phyloP scores from a whole-genome alignment of 768 basidiomycete genomes.

The Boletus rubroflammeus region DNA sequence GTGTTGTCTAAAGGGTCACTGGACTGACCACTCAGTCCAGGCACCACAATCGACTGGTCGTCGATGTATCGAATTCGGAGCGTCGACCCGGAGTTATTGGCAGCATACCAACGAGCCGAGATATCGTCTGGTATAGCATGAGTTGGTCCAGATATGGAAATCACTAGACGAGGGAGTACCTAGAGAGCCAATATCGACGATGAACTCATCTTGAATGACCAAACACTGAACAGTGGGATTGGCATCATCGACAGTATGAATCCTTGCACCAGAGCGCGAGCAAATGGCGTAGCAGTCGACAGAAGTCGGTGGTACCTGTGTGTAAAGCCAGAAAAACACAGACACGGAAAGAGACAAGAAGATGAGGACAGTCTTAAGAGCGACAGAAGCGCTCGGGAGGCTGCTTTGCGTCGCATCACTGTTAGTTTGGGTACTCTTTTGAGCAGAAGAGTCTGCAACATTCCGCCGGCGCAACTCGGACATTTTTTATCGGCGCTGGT shows the following conservation, averaged over 20 bases:
- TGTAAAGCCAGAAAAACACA: constrained; percentile 8
- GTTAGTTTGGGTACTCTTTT: background rate
- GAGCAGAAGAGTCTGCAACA: background rate
- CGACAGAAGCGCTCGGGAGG: background rate
- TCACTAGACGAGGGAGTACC: constrained; percentile 37
- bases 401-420: background rate
- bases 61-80: constrained; percentile 47
- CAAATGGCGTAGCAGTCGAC: constrained; percentile 57
- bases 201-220: constrained; percentile 47
- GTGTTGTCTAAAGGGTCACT: background rate
- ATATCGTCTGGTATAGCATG: constrained; percentile 37
- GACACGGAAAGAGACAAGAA: constrained; percentile 6
- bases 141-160: constrained; percentile 1
- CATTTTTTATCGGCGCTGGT: background rate
- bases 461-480: constrained; percentile 12
- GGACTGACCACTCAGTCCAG: constrained; percentile 65
- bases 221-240: constrained; percentile 59
- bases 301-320: constrained; percentile 5
- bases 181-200: constrained; percentile 53
- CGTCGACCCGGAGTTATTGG: constrained; percentile 22
- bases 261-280: constrained; percentile 44
- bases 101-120: constrained; percentile 36
- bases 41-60: constrained; percentile 59
- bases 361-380: constrained; percentile 1
- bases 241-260: constrained; percentile 66